Percentiles rank a stretch among this genome's conserved stretches.
These are phyloP conservation scores for Spencermartinsiella europaea DNA, from an alignment of 805 yeast species.

Conservation along the genomic window DNA sequence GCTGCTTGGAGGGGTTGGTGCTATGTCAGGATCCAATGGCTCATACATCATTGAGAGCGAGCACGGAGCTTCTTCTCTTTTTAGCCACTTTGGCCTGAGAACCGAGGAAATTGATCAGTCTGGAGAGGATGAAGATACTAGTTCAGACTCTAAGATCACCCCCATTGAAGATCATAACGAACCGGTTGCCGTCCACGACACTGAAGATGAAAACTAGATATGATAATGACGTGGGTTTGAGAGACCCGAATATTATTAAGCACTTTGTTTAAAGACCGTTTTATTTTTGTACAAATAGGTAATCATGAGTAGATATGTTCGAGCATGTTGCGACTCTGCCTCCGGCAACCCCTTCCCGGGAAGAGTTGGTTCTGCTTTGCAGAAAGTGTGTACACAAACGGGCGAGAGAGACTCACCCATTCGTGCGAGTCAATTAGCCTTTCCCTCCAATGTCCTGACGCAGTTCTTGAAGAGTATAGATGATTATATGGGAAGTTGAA, in stretches of 20 bases:
- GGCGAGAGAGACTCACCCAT: too few relatives aligned
- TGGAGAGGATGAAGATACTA: conserved; percentile 12
- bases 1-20: conserved; percentile 11
- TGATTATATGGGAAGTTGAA: too few relatives aligned
- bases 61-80: conserved; percentile 11
- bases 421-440: too few relatives aligned
- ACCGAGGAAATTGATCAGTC: conserved; percentile 17
- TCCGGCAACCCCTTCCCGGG: too few relatives aligned
- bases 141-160: background rate
- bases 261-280: background rate
- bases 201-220: background rate
- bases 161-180: background rate
- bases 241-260: background rate
- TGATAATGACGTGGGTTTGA: background rate
- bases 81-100: conserved; percentile 6
- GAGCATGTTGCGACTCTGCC: too few relatives aligned
- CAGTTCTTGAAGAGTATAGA: too few relatives aligned
- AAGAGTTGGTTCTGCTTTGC: too few relatives aligned
- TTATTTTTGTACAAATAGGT: background rate
- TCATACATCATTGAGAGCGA: conserved; percentile 16
- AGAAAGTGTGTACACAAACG: too few relatives aligned
- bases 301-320: background rate
- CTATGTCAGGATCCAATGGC: conserved; percentile 9
- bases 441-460: too few relatives aligned
- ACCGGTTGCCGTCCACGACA: background rate